Conservation (phyloP, 208 protist genomes). For the Leptomonas seymouri region DNA sequence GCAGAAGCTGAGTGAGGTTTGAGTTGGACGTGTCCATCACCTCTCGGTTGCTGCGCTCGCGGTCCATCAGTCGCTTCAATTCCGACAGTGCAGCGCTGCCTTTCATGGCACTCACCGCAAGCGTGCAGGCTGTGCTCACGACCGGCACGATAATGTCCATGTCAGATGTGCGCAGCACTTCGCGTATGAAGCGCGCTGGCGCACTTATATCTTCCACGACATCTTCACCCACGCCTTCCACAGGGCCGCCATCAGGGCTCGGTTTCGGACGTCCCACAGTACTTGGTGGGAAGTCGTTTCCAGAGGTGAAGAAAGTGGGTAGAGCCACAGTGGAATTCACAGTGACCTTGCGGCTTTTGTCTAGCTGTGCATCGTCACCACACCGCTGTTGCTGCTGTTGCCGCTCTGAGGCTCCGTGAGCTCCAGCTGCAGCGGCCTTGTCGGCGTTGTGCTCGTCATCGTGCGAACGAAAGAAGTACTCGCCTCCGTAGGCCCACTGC, state of each 20-base stretch:
- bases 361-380: slow-evolving; percentile 8
- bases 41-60: slow-evolving; percentile 60
- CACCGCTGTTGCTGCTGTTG: background rate
- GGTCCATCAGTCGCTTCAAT: slow-evolving; percentile 56
- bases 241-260: background rate
- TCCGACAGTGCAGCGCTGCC: slow-evolving; percentile 62
- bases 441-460: slow-evolving; percentile 32
- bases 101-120: slow-evolving; percentile 54
- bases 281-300: slow-evolving; percentile 63
- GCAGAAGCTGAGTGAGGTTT: slow-evolving; percentile 54
- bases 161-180: slow-evolving; percentile 29
- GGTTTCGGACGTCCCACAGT: background rate
- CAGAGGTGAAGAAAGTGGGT: slow-evolving; percentile 68
- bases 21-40: slow-evolving; percentile 79
- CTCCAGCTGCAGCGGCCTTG: slow-evolving; percentile 3
- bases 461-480: slow-evolving; percentile 63
- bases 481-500: slow-evolving; percentile 62
- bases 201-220: slow-evolving; percentile 6
- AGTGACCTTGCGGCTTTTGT: slow-evolving; percentile 20
- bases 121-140: slow-evolving; percentile 45
- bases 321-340: slow-evolving; percentile 38
- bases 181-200: slow-evolving; percentile 18
- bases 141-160: slow-evolving; percentile 81
- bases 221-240: background rate
- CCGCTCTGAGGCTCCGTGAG: background rate